Conservation (phyloP, 768 basidiomycete species). For the Russula dissimulans region DNA sequence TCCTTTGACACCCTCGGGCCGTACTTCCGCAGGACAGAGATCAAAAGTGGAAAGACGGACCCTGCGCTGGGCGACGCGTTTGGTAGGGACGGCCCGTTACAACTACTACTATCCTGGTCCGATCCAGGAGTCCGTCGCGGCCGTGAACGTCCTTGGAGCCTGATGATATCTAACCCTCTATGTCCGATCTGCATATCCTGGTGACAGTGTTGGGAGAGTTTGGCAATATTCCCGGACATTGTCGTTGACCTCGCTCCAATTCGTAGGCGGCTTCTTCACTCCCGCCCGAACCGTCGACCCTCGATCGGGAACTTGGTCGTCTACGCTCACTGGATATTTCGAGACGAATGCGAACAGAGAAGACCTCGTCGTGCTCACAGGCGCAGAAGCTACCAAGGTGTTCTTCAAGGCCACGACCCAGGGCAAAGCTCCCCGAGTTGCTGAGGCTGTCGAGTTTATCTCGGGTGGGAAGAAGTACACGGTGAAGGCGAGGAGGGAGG, state of each 20-base stretch:
- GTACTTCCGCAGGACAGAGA: conserved; percentile 15
- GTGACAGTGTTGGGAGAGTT: background rate
- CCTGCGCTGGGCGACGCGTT: background rate
- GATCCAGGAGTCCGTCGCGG: conserved; percentile 13
- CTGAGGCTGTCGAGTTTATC: too few species aligned
- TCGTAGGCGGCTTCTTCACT: conserved; percentile 14
- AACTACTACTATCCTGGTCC: conserved; percentile 16
- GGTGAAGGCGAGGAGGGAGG: too few species aligned
- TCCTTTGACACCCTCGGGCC: conserved; percentile 14
- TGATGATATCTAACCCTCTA: conserved; percentile 12
- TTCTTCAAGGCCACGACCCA: background rate
- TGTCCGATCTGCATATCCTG: background rate
- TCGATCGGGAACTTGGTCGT: conserved; percentile 15
- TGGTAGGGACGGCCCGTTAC: conserved; percentile 15
- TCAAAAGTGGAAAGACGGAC: conserved; percentile 12
- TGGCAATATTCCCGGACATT: too few species aligned
- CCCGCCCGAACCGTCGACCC: conserved; percentile 17
- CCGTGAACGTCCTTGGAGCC: conserved; percentile 12
- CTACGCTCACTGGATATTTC: conserved; percentile 16
- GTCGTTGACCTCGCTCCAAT: background rate
- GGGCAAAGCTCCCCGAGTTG: conserved; percentile 20
- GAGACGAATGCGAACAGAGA: conserved; percentile 13
- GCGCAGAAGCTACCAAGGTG: conserved; percentile 15
- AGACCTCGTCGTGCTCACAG: background rate
- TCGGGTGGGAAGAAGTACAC: too few species aligned